Evolutionary conservation across 345 rosid species (phyloP).

Genomic region (Bruguiera gymnorhiza): DNA sequence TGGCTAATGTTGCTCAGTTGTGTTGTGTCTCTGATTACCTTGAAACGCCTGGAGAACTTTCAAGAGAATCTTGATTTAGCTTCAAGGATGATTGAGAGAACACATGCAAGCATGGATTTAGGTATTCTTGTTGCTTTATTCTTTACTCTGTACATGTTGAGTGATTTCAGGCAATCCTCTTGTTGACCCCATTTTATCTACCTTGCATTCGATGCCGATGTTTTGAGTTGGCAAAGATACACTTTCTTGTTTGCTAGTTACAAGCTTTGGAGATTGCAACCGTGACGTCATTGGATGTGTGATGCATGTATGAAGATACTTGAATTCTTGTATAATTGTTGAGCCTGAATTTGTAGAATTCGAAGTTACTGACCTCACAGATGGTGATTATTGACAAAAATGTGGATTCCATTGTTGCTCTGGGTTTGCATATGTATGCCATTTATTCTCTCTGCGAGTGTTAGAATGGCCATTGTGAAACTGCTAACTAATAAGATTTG

Average conservation of each 20-base stretch:
- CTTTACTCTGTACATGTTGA: slow-evolving; percentile 14
- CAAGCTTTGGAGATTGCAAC: slow-evolving; percentile 20
- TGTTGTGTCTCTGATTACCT: slow-evolving; percentile 78
- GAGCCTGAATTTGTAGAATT: neutral
- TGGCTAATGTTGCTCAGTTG: slow-evolving; percentile 76
- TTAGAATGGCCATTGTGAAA: too few species aligned
- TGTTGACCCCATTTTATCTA: slow-evolving; percentile 15
- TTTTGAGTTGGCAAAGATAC: slow-evolving; percentile 27
- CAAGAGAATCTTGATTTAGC: slow-evolving; percentile 68
- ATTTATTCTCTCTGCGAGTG: too few species aligned
- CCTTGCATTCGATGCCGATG: slow-evolving; percentile 45
- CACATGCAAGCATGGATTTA: slow-evolving; percentile 66
- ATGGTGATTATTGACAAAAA: too few species aligned
- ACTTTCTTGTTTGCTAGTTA: slow-evolving; percentile 19
- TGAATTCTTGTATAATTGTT: slow-evolving; percentile 3
- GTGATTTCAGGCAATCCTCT: slow-evolving; percentile 19
- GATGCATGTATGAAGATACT: slow-evolving; percentile 13
- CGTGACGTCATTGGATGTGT: neutral
- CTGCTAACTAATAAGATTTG: too few species aligned
- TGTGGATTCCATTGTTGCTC: too few species aligned
- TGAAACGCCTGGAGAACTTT: slow-evolving; percentile 81
- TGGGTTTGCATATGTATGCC: too few species aligned
- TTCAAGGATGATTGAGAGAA: slow-evolving; percentile 66
- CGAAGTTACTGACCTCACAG: neutral
- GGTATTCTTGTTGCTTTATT: slow-evolving; percentile 11